Evolutionary conservation across 148 eudicot species (phyloP).

Genomic region (Cornus suecica): DNA sequence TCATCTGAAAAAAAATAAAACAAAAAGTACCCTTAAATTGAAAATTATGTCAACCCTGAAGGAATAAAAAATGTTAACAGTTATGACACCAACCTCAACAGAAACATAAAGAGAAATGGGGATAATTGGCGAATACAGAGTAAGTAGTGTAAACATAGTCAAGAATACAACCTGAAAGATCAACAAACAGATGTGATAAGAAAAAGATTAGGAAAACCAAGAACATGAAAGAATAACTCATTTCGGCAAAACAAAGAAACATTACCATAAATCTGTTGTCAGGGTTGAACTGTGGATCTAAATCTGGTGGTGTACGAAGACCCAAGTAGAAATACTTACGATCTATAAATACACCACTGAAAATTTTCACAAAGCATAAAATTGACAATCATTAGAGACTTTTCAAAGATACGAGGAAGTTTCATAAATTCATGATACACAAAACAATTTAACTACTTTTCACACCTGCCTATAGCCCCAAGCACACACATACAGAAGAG

Average conservation of each 20-base stretch:
- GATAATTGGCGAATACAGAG: conserved; percentile 93
- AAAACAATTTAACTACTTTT: conserved; percentile 15
- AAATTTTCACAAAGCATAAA: conserved; percentile 20
- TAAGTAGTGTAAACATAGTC: conserved; percentile 90
- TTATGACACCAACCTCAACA: conserved; percentile 63
- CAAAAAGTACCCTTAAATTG: conserved; percentile 3
- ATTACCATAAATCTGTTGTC: conserved; percentile 78
- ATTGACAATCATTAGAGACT: neutral
- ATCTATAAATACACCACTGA: conserved; percentile 72
- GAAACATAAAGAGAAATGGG: conserved; percentile 99
- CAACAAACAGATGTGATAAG: conserved; percentile 1
- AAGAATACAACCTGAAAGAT: conserved; percentile 64
- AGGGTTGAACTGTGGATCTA: conserved; percentile 73
- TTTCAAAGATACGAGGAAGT: neutral
- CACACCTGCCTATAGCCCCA: conserved; percentile 95
- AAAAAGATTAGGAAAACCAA: conserved; percentile 3
- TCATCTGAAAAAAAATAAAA: conserved; percentile 56
- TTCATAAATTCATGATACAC: neutral
- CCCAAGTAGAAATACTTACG: conserved; percentile 67
- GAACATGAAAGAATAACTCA: conserved; percentile 9
- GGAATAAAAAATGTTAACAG: conserved; percentile 8
- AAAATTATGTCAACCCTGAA: conserved; percentile 5
- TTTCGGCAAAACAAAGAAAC: conserved; percentile 10
- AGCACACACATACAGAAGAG: conserved; percentile 83
- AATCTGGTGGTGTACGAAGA: conserved; percentile 38